Evolutionary conservation across 2,329 filamentous ascomycete species (phyloP), one percentile per base, ranked within the genome.

Genomic region (Epichloe coenophiala): DNA sequence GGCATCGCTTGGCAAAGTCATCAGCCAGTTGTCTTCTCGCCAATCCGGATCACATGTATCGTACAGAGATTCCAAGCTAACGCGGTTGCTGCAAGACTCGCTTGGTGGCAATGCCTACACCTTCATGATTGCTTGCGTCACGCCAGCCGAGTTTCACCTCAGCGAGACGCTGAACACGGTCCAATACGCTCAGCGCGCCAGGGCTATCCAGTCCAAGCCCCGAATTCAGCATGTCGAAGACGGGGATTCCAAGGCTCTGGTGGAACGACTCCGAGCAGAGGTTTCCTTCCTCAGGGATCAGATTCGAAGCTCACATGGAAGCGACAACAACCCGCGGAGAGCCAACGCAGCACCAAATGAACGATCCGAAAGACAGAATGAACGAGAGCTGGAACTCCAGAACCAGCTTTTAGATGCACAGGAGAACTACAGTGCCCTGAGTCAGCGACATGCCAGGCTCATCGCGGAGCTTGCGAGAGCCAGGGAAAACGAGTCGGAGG

Each of bases 51-150:
- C 88, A 4, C 89, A 97, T 68, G 90, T 98, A 51, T 98, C 93
- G 2, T 98, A 98, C 65, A 88, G 93, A 56, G 93, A 98, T 69
- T 97, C 93, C n/a, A 90, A 89, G 65, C 81, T 98, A 59, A 98
- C 93, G 11, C 84, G 93, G 53, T 75, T 98, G 23, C 78, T 98
- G 17, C 93, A 98, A 72, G 93, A 98, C 68, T 98, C 93, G 0
- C 76, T 98, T 5, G 93, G 93, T 51, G 93, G 93, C 4, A 97
- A 95, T 64, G 93, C 93, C 37, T 95, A 96, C 63, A 98, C 93
- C 1, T 98, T 97, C 70, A 97, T 98, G 93, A 93, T 98, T 69
- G 93, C 93, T 8, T 98, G 93, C 68, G 90, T 98, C 33, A 98
- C 91, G 1, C 91, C 90, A 0, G 88, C 91, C 13, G 90, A 96